Conservation (phyloP, 768 basidiomycete species). For the Lentinus tigrinus region DNA sequence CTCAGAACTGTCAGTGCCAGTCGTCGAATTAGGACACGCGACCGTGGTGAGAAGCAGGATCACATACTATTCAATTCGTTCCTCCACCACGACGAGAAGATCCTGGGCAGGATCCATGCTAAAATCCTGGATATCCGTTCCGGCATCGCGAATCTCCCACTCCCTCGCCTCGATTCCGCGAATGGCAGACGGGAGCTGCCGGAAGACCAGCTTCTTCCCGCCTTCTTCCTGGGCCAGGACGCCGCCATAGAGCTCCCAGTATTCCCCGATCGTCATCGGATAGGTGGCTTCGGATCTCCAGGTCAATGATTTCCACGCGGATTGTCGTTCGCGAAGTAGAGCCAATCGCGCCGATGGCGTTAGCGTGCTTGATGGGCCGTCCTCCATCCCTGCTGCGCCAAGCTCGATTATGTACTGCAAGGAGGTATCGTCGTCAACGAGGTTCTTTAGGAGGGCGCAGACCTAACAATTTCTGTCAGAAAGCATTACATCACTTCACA, state of each 20-base stretch:
- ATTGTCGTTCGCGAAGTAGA: slow-evolving; percentile 29
- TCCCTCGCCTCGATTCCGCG: slow-evolving; percentile 43
- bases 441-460: slow-evolving; percentile 5
- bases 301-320: slow-evolving; percentile 12
- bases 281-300: slow-evolving; percentile 20
- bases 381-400: slow-evolving; percentile 38
- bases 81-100: slow-evolving; percentile 53
- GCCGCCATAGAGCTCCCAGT: slow-evolving; percentile 60
- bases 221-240: slow-evolving; percentile 43
- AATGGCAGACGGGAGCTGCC: slow-evolving; percentile 46
- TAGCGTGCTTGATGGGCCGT: slow-evolving; percentile 32
- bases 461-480: slow-evolving; percentile 6
- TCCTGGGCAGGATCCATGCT: slow-evolving; percentile 66
- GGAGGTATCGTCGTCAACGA: slow-evolving; percentile 2
- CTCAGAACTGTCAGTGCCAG: too few species aligned
- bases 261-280: slow-evolving; percentile 39
- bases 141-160: slow-evolving; percentile 38
- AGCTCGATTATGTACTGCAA: slow-evolving; percentile 29
- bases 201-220: slow-evolving; percentile 38
- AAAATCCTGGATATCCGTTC: slow-evolving; percentile 47
- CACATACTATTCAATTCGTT: slow-evolving; percentile 8
- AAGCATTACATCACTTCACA: too few species aligned
- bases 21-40: too few species aligned
- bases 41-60: neutral
- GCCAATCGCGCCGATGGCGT: slow-evolving; percentile 35